These are phyloP conservation scores for Trypanosoma congolense DNA, from an alignment of 208 protist genomes.

Conservation along the genomic window DNA sequence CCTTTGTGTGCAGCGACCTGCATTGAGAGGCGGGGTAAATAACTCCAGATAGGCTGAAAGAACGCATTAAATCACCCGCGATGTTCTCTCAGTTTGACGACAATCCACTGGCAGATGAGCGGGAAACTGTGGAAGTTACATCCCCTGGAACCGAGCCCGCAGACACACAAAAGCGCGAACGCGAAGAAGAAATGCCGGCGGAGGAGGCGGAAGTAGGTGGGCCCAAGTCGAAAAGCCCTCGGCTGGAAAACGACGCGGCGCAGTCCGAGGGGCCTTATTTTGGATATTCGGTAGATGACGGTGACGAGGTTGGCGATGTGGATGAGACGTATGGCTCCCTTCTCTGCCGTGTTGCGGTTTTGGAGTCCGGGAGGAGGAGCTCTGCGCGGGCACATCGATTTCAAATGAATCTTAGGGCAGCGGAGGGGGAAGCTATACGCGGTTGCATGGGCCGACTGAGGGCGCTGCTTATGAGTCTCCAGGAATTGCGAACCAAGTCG, in stretches of 20 bases:
- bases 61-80: too few species aligned
- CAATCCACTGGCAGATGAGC: slow-evolving; percentile 21
- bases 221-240: not conserved
- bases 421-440: slow-evolving; percentile 28
- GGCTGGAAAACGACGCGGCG: not conserved
- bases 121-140: slow-evolving; percentile 7
- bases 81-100: slow-evolving; percentile 19
- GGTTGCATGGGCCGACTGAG: slow-evolving; percentile 14
- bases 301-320: slow-evolving; percentile 19
- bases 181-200: not conserved
- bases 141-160: too few species aligned
- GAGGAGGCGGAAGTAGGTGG: not conserved
- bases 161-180: too few species aligned
- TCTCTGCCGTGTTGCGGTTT: slow-evolving; percentile 38
- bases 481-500: slow-evolving; percentile 3
- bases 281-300: slow-evolving; percentile 18
- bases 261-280: slow-evolving; percentile 8
- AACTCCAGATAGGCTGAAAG: too few species aligned
- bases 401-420: slow-evolving; percentile 31
- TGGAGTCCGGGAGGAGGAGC: slow-evolving; percentile 28
- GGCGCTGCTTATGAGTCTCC: not conserved
- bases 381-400: slow-evolving; percentile 20
- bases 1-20: not conserved
- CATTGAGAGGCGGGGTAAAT: not conserved
- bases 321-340: slow-evolving; percentile 30